Base-by-base conservation (phyloP, 352 stramenopile species). In the Globisporangium orthogonon region DNA sequence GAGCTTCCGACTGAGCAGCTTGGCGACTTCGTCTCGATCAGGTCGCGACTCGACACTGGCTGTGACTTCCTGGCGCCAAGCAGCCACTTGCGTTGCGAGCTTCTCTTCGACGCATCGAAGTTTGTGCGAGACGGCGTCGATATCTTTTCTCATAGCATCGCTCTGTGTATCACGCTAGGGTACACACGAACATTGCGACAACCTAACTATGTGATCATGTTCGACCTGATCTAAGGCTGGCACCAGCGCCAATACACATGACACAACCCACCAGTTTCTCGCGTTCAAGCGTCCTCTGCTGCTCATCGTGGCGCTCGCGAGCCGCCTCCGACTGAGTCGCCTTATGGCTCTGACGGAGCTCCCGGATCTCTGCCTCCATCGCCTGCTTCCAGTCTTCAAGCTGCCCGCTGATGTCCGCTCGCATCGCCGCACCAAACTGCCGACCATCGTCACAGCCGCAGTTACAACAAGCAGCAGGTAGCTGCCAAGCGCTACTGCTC, bases 1-100 rank as follows among this genome's bases (percentile, higher is more conserved):
- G 60, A 83, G 70, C 37, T 81, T 75, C 1, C 54, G 64, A 30
- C 51, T 67, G 9, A 83, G 61, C n/a, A 74, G 64, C 45, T 78
- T 74, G 2, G 44, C 39, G 1, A 70, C 10, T 11, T 81, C 73
- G 17, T 30, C 65, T 62, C 65, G 71, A 43, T 44, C 66, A 15
- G 66, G 33, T 28, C 70, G 75, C 18, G 64, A 54, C n/a, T 50
- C 46, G 14, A 71, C 65, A 2, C 9, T 41, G 10, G 55, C 28
- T 11, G 56, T 29, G 15, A 77, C 39, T 29, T 79, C 67, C 13
- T 74, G 57, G 14, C 59, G 52, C 48, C 58, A 70, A 0, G 43
- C 14, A 14, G 28, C 30, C 28, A 76, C 9, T 7, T 67, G 56
- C 15, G 62, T 65, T 17, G 64, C 46, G 2, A 78, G 48, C 54